These are phyloP conservation scores for Pyrrhoderma noxium DNA, from an alignment of 1,284 basidiomycete genomes.

Conservation along the genomic window DNA sequence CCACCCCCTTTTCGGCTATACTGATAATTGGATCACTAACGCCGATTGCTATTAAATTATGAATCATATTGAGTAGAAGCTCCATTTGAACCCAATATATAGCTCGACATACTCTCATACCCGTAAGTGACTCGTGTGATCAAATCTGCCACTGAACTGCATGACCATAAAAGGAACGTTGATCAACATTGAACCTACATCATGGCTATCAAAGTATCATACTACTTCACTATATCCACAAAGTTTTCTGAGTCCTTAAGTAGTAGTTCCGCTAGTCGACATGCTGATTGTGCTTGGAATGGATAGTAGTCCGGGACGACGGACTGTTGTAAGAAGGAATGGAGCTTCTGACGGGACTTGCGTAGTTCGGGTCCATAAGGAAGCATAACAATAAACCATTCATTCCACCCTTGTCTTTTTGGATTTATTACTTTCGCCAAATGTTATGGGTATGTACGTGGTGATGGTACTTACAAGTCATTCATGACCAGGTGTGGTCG, in stretches of 20 bases:
- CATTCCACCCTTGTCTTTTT: constrained; percentile 7
- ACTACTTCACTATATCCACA: constrained; percentile 23
- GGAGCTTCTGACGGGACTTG: constrained; percentile 21
- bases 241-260: constrained; percentile 21
- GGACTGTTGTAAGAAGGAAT: constrained; percentile 21
- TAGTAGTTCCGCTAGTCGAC: constrained; percentile 21
- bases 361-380: constrained; percentile 24
- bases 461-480: not conserved
- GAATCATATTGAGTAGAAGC: not conserved
- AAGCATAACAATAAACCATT: constrained; percentile 13
- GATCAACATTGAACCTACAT: too few relatives aligned
- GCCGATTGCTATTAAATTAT: not conserved
- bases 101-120: constrained; percentile 8
- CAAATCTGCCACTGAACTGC: not conserved
- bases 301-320: constrained; percentile 20
- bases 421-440: not conserved
- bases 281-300: constrained; percentile 21
- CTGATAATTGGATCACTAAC: constrained; percentile 18
- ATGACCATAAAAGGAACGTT: too few relatives aligned
- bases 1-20: constrained; percentile 12
- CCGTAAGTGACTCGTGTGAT: constrained; percentile 9
- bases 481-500: constrained; percentile 25
- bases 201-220: too few relatives aligned
- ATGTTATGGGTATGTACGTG: too few relatives aligned
- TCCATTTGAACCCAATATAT: not conserved